phyloP scores from a whole-genome alignment of 208 protist genomes.

The Trypanosoma cruzi region DNA sequence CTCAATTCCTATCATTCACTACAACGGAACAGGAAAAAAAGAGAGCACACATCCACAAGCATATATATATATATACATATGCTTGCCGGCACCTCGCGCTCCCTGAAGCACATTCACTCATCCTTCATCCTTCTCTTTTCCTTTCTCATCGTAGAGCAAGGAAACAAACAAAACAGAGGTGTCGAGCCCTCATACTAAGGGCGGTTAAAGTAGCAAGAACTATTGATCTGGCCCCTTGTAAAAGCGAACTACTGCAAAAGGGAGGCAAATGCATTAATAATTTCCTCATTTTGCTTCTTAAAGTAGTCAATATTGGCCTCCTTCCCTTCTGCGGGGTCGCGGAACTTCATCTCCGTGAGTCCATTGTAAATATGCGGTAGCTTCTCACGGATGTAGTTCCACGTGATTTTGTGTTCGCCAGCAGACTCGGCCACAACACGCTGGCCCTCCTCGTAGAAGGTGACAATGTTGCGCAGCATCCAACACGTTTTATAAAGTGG shows the following conservation, averaged over 20 bases:
- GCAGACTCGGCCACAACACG: conserved; percentile 88
- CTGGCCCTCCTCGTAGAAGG: conserved; percentile 97
- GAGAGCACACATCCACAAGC: conserved; percentile 7
- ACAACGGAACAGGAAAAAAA: conserved; percentile 14
- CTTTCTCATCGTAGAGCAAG: conserved; percentile 10
- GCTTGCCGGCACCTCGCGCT: background rate
- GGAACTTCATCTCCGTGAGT: conserved; percentile 94
- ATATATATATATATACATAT: conserved; percentile 29
- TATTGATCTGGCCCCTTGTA: background rate
- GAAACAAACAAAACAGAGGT: conserved; percentile 26
- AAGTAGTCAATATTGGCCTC: conserved; percentile 87
- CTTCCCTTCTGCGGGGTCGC: conserved; percentile 86
- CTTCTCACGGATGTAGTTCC: conserved; percentile 94
- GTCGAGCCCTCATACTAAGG: no score
- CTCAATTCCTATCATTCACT: conserved; percentile 20
- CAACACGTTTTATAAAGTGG: conserved; percentile 99
- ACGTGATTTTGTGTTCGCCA: conserved; percentile 96
- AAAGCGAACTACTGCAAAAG: conserved; percentile 58
- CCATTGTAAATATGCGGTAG: conserved; percentile 82
- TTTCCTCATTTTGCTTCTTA: conserved; percentile 91
- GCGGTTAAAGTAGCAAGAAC: background rate
- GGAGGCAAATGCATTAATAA: conserved; percentile 79
- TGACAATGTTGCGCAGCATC: conserved; percentile 98
- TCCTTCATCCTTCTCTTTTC: background rate
- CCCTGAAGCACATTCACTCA: background rate